Conservation (phyloP, 177 flowering plant species). For the Vitis hybrid region DNA sequence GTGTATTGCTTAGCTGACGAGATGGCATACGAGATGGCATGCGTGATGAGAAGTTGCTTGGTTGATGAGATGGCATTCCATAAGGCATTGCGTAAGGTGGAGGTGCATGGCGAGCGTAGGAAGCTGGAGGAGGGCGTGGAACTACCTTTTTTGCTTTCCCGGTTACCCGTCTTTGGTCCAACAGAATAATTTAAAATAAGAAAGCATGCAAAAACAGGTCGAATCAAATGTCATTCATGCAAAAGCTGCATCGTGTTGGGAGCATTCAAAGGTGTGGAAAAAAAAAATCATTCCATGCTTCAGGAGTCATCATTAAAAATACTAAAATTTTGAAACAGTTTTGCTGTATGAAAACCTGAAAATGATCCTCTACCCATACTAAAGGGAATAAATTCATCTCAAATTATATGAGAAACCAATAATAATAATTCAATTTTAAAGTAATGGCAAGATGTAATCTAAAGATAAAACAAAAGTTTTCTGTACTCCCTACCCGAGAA, state of each 20-base stretch:
- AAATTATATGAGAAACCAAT: no score
- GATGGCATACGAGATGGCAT: no score
- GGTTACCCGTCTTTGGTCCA: constrained; percentile 36
- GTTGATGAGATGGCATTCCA: constrained; percentile 1
- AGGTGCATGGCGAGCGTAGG: constrained; percentile 20
- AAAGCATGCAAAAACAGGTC: not conserved
- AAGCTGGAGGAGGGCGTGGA: constrained; percentile 63
- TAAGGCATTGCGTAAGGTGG: not conserved
- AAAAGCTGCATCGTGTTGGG: no score
- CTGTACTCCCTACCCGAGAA: constrained; percentile 39
- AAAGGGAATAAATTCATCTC: no score
- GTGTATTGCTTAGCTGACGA: constrained; percentile 22
- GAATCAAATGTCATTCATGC: not conserved
- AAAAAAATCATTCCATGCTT: no score
- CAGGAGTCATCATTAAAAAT: not conserved
- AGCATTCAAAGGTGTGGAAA: not conserved
- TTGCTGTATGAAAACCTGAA: no score
- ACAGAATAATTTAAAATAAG: not conserved
- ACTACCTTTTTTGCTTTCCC: constrained; percentile 55
- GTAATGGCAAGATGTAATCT: not conserved
- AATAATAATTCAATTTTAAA: no score
- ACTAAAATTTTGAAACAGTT: no score
- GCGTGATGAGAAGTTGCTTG: constrained; percentile 26
- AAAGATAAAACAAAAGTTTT: not conserved
- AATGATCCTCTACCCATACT: no score